phyloP scores from a whole-genome alignment of 345 rosid genomes.

The Salix udensis region DNA sequence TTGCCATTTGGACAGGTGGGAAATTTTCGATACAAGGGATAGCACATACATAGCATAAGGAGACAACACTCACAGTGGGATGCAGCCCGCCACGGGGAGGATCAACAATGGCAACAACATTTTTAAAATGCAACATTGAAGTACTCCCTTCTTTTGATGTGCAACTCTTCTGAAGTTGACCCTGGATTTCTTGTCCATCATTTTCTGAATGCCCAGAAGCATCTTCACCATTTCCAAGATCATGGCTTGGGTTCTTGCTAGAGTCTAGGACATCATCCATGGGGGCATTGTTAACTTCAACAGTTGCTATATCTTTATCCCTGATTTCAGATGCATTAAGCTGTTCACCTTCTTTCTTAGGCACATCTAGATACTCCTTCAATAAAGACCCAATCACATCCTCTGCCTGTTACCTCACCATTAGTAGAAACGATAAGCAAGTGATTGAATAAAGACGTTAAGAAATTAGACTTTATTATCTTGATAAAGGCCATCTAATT shows the following conservation, averaged over 20 bases:
- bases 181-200: slow-evolving; percentile 33
- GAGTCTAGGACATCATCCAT: slow-evolving; percentile 14
- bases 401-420: slow-evolving; percentile 59
- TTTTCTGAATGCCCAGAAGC: slow-evolving; percentile 25
- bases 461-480: neutral
- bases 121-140: slow-evolving; percentile 46
- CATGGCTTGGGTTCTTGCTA: slow-evolving; percentile 31
- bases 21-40: neutral
- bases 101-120: slow-evolving; percentile 92
- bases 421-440: slow-evolving; percentile 11
- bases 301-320: slow-evolving; percentile 19
- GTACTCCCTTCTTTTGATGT: slow-evolving; percentile 32
- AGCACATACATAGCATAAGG: neutral
- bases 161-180: slow-evolving; percentile 29
- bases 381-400: slow-evolving; percentile 81
- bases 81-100: slow-evolving; percentile 94
- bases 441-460: neutral
- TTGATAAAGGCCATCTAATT: neutral
- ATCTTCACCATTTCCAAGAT: slow-evolving; percentile 27
- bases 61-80: slow-evolving; percentile 56
- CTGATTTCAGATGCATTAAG: slow-evolving; percentile 27
- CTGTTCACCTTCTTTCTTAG: slow-evolving; percentile 38
- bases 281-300: slow-evolving; percentile 34
- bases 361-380: slow-evolving; percentile 52
- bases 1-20: no score